These are phyloP conservation scores for Clausena lansium DNA, from an alignment of 345 rosid species.

Conservation along the genomic window DNA sequence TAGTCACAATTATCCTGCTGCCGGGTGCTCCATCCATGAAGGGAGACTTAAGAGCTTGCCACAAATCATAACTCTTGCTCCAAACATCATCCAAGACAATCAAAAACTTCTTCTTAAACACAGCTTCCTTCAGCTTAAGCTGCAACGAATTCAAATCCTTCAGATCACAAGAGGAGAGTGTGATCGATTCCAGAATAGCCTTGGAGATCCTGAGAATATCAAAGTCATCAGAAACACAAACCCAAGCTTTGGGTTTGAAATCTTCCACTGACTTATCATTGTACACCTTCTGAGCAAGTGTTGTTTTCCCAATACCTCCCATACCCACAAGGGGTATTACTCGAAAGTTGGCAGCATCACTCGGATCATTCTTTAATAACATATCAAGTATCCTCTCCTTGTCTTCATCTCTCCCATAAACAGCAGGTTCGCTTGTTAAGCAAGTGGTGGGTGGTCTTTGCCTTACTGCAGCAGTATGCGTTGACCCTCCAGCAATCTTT, in stretches of 20 bases:
- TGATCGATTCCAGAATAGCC: slow-evolving; percentile 11
- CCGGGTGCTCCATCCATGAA: background rate
- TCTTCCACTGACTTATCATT: background rate
- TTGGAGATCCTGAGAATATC: slow-evolving; percentile 15
- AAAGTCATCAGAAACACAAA: slow-evolving; percentile 20
- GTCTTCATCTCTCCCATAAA: background rate
- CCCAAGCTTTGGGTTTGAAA: slow-evolving; percentile 15
- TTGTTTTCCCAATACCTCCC: slow-evolving; percentile 27
- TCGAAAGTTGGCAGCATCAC: background rate
- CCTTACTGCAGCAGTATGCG: background rate
- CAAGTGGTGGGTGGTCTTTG: background rate
- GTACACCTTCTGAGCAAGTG: slow-evolving; percentile 17
- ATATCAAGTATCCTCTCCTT: background rate
- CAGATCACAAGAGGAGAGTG: background rate
- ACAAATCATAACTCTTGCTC: slow-evolving; percentile 3
- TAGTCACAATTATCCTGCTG: slow-evolving; percentile 22
- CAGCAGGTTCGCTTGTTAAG: background rate
- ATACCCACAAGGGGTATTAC: slow-evolving; percentile 15
- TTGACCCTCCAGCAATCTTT: background rate
- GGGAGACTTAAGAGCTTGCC: slow-evolving; percentile 8
- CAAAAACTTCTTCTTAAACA: slow-evolving; percentile 8
- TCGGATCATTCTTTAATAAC: background rate
- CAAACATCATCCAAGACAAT: slow-evolving; percentile 29
- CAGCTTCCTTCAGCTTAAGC: background rate
- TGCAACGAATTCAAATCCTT: background rate